A percentile compares a stretch with the other conserved stretches of the same genome.
phyloP scores from a whole-genome alignment of 805 yeast genomes.

The Wickerhamiella australiensis region DNA sequence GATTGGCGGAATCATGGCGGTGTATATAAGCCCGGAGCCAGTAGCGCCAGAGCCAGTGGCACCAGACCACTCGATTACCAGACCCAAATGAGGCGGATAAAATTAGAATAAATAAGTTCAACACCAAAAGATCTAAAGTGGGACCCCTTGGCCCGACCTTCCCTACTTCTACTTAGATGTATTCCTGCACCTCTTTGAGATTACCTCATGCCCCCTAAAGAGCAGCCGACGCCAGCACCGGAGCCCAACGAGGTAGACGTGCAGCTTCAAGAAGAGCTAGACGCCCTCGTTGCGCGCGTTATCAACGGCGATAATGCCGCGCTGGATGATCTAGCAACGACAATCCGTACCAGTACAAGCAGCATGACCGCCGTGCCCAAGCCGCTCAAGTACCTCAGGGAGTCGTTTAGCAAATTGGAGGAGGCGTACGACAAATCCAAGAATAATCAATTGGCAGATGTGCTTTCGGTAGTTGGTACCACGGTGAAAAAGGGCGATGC shows the following conservation, averaged over 20 bases:
- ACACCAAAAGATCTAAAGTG: constrained; percentile 8
- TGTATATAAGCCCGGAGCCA: no score
- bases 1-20: constrained; percentile 37
- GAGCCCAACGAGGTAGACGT: constrained; percentile 90
- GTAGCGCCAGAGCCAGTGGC: no score
- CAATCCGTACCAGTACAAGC: constrained; percentile 84
- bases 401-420: constrained; percentile 62
- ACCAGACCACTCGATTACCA: no score
- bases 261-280: constrained; percentile 75
- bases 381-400: constrained; percentile 89
- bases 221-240: constrained; percentile 26
- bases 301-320: constrained; percentile 35
- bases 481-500: constrained; percentile 52
- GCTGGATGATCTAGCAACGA: constrained; percentile 58
- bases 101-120: no score
- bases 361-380: constrained; percentile 99
- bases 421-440: constrained; percentile 42
- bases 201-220: constrained; percentile 4
- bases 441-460: constrained; percentile 54
- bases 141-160: not conserved
- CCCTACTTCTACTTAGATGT: not conserved
- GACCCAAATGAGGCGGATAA: no score
- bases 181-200: not conserved
- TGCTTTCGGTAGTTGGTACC: constrained; percentile 88
- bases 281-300: constrained; percentile 70